These are phyloP conservation scores for Schrenkiella parvula DNA, from an alignment of 345 rosid genomes.

Conservation along the genomic window DNA sequence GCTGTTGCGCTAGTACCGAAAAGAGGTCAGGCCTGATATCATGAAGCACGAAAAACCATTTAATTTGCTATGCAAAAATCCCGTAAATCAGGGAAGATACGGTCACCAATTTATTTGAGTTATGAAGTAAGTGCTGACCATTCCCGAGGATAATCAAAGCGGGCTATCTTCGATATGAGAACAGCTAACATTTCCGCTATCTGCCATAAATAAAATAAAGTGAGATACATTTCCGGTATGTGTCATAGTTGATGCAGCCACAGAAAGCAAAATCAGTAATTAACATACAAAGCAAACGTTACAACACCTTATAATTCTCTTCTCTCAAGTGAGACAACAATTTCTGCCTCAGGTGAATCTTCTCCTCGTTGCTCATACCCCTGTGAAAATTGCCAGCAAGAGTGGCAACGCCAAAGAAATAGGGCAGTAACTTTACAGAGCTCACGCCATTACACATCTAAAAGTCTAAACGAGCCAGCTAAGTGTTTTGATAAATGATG, in stretches of 20 bases:
- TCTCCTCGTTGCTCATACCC: slow-evolving; percentile 86
- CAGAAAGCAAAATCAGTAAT: neutral
- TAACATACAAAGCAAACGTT: slow-evolving; percentile 7
- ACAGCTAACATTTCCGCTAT: slow-evolving; percentile 83
- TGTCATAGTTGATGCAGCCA: neutral
- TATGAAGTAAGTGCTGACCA: slow-evolving; percentile 32
- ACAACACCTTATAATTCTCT: slow-evolving; percentile 69
- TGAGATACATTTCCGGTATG: neutral
- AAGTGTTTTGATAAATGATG: neutral
- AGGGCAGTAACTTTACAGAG: neutral
- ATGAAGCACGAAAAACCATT: slow-evolving; percentile 26
- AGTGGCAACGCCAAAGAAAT: neutral
- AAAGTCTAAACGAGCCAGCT: neutral
- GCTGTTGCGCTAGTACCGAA: slow-evolving; percentile 72
- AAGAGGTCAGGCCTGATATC: slow-evolving; percentile 81
- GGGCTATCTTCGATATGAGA: slow-evolving; percentile 85
- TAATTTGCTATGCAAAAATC: neutral
- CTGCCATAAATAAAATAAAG: slow-evolving; percentile 37
- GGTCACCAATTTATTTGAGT: neutral
- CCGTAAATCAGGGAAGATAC: slow-evolving; percentile 4
- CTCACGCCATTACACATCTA: neutral
- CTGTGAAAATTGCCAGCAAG: slow-evolving; percentile 40
- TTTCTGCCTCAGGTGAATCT: slow-evolving; percentile 68
- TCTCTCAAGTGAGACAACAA: slow-evolving; percentile 77
- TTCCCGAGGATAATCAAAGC: slow-evolving; percentile 94